Percentiles rank a stretch among this genome's conserved stretches.
These are phyloP conservation scores for Eucalyptus victrix DNA, from an alignment of 345 rosid genomes.

Conservation along the genomic window DNA sequence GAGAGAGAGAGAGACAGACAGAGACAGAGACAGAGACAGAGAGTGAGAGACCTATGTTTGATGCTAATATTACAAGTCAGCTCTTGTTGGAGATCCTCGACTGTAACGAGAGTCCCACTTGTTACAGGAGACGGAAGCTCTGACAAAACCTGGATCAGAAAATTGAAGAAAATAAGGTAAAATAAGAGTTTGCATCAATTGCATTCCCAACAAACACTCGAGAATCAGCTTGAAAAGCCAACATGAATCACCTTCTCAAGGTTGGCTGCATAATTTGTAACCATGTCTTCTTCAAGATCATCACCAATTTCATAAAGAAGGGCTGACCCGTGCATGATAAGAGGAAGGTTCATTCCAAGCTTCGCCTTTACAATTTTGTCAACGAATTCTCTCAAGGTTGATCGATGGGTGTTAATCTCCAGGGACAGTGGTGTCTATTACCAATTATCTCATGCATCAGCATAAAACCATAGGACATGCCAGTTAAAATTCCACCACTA, in stretches of 20 bases:
- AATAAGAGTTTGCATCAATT: background rate
- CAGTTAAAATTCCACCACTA: background rate
- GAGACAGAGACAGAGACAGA: too few relatives aligned
- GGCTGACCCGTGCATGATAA: constrained; percentile 67
- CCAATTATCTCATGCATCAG: constrained; percentile 1
- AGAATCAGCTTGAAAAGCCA: background rate
- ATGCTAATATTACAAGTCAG: constrained; percentile 70
- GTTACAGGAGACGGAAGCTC: constrained; percentile 77
- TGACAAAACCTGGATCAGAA: constrained; percentile 37
- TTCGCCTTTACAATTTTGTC: constrained; percentile 90
- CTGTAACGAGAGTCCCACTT: constrained; percentile 55
- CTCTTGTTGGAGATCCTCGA: constrained; percentile 94
- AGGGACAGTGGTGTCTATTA: constrained; percentile 73
- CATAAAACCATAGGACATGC: background rate
- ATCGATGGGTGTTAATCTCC: constrained; percentile 65
- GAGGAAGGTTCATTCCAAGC: constrained; percentile 88
- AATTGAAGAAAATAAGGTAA: background rate
- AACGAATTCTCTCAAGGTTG: constrained; percentile 86
- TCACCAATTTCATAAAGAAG: constrained; percentile 98
- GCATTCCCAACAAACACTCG: background rate
- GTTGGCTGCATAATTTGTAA: constrained; percentile 70
- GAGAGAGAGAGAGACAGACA: background rate
- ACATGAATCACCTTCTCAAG: constrained; percentile 67
- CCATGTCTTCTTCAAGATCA: constrained; percentile 79
- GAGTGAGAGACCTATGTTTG: constrained; percentile 71